A percentile compares a stretch with the other conserved stretches of the same genome.
Conservation (phyloP, 345 rosid species). For the Eucalyptus tenuipes region DNA sequence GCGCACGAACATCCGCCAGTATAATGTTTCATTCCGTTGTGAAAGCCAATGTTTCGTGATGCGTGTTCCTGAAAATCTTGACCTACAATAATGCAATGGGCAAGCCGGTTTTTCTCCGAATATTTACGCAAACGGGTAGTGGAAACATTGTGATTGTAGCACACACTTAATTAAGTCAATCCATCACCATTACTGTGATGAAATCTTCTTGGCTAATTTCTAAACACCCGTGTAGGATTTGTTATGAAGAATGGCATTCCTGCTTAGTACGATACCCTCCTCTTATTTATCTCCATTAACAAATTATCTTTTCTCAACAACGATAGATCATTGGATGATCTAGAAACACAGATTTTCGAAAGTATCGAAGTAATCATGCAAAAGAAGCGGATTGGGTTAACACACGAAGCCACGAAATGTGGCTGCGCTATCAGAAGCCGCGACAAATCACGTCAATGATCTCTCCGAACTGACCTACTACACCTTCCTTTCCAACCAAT, state of each 20-base stretch:
- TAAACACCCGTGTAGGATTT: background rate
- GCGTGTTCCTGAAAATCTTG: background rate
- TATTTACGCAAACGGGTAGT: background rate
- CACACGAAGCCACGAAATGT: fast-evolving
- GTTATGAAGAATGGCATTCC: too few relatives aligned
- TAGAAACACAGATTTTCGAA: background rate
- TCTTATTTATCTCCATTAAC: background rate
- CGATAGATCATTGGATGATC: background rate
- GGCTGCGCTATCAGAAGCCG: background rate
- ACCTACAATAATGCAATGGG: background rate
- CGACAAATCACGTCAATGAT: background rate
- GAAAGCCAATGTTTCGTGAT: background rate
- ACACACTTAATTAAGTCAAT: background rate
- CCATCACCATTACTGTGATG: background rate
- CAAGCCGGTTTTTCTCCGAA: background rate
- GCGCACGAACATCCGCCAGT: background rate
- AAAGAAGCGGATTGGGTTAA: background rate
- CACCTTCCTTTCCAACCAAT: background rate
- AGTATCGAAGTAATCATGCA: background rate
- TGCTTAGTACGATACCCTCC: background rate
- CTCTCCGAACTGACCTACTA: background rate
- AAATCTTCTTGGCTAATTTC: background rate
- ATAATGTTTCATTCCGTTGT: background rate
- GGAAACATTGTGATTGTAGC: background rate
- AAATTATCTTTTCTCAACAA: background rate